Conservation (phyloP, 495 filamentous ascomycete genomes). For the Parmelia sp. region DNA sequence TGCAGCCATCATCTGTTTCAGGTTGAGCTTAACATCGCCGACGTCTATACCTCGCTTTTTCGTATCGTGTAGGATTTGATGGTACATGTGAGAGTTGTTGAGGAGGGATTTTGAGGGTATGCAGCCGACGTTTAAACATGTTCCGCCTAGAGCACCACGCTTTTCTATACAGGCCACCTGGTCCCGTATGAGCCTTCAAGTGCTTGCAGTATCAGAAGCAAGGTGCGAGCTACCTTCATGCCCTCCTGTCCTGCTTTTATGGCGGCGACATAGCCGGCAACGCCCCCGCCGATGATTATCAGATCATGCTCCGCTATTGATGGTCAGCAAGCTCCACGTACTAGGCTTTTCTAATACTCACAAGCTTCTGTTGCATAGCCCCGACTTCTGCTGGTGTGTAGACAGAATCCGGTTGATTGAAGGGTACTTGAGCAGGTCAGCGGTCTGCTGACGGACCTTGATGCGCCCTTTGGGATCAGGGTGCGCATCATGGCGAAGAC, state of each 20-base stretch:
- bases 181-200: conserved; percentile 13
- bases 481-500: conserved; percentile 61
- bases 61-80: conserved; percentile 93
- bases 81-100: conserved; percentile 99
- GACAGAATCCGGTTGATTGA: conserved; percentile 52
- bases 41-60: conserved; percentile 97
- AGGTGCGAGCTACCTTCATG: conserved; percentile 62
- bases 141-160: conserved; percentile 89
- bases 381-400: conserved; percentile 56
- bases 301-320: conserved; percentile 75
- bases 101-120: conserved; percentile 98
- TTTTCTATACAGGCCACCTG: conserved; percentile 98
- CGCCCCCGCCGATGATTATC: conserved; percentile 94
- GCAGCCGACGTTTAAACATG: conserved; percentile 97
- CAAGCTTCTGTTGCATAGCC: conserved; percentile 77
- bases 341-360: conserved; percentile 35
- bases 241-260: conserved; percentile 99
- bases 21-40: conserved; percentile 92
- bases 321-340: conserved; percentile 9
- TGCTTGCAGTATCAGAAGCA: background rate
- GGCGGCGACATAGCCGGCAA: conserved; percentile 96
- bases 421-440: conserved; percentile 32
- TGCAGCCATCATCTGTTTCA: conserved; percentile 92
- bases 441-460: conserved; percentile 57
- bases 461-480: conserved; percentile 59